Evolutionary conservation across 345 rosid species (phyloP).

Genomic region (Litchi chinensis): DNA sequence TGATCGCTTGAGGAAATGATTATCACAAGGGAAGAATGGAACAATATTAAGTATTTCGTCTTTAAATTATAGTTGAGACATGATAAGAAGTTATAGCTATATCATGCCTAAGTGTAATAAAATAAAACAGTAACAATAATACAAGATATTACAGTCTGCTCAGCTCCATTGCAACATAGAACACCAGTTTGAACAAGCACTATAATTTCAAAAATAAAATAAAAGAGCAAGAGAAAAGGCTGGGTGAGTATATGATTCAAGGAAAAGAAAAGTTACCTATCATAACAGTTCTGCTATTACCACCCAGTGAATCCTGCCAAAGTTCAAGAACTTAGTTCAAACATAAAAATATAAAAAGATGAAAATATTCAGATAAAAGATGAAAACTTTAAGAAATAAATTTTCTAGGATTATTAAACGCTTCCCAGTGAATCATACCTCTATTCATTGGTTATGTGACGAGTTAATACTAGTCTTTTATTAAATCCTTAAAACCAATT

Average conservation of each 20-base stretch:
- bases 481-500: not conserved
- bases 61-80: too few species aligned
- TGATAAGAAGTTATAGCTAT: not conserved
- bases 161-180: not conserved
- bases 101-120: not conserved
- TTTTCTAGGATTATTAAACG: not conserved
- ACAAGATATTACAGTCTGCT: not conserved
- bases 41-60: too few species aligned
- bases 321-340: constrained; percentile 9
- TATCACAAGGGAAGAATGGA: too few species aligned
- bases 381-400: not conserved
- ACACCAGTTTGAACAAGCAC: not conserved
- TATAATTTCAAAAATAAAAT: not conserved
- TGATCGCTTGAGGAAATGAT: too few species aligned
- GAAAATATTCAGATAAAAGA: not conserved
- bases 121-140: not conserved
- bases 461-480: not conserved
- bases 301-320: constrained; percentile 98
- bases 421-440: constrained; percentile 6
- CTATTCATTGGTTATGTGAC: not conserved
- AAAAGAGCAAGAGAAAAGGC: not conserved
- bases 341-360: constrained; percentile 12
- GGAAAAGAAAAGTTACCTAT: constrained; percentile 63
- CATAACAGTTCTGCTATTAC: constrained; percentile 99
- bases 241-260: constrained; percentile 2